A percentile compares a stretch with the other conserved stretches of the same genome.
Evolutionary conservation across 495 filamentous ascomycete genomes (phyloP).

Genomic region (Aspergillus coremiiformis): DNA sequence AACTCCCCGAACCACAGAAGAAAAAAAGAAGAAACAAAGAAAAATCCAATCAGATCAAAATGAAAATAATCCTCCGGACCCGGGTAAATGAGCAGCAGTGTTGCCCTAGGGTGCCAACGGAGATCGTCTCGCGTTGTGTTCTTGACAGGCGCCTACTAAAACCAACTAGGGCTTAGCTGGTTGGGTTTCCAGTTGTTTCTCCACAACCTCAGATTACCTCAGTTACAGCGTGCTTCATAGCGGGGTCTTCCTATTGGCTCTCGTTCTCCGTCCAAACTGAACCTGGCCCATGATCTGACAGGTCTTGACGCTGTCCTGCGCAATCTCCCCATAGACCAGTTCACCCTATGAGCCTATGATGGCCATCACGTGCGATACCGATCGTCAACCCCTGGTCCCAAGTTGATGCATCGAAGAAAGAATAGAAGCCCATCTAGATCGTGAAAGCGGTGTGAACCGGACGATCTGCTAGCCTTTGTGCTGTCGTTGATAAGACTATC

Average conservation of each 20-base stretch:
- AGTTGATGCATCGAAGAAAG: neutral
- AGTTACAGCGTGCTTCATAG: neutral
- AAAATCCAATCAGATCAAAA: neutral
- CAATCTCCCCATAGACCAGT: neutral
- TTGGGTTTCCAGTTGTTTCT: neutral
- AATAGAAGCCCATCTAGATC: neutral
- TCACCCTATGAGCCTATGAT: neutral
- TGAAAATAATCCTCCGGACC: neutral
- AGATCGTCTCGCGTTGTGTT: constrained; percentile 2
- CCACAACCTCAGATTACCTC: neutral
- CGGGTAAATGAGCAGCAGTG: neutral
- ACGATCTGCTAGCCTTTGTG: neutral
- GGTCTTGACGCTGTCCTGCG: neutral
- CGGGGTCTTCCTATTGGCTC: neutral
- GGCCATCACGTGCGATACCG: neutral
- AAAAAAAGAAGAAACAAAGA: neutral
- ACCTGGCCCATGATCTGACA: neutral
- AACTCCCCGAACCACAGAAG: neutral
- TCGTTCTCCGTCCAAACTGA: no score
- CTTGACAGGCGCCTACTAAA: neutral
- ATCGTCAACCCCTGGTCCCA: neutral
- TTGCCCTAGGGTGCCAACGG: neutral
- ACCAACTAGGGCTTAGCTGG: neutral
- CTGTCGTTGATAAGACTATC: neutral
- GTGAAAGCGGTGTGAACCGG: neutral